These are phyloP conservation scores for Cryphonectria radicalis DNA, from an alignment of 2,329 filamentous ascomycete species.

Conservation along the genomic window DNA sequence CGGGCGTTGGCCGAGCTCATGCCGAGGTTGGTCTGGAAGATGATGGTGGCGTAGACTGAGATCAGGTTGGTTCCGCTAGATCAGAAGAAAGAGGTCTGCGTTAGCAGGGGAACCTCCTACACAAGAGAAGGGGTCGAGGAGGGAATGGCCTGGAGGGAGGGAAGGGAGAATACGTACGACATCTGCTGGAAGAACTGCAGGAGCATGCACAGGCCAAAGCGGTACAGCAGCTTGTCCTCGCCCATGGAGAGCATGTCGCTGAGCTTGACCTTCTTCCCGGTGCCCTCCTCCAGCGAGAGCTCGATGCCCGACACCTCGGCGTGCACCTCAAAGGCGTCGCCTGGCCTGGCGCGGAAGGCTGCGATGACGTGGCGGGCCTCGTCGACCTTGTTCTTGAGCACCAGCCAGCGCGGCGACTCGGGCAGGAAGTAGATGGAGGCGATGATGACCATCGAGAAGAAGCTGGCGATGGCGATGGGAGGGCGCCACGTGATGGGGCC, in stretches of 20 bases:
- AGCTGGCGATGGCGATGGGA: constrained; percentile 26
- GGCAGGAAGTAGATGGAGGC: constrained; percentile 28
- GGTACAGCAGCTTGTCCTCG: constrained; percentile 54
- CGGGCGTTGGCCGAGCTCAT: constrained; percentile 43
- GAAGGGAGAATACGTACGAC: constrained; percentile 34
- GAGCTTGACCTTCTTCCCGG: constrained; percentile 42
- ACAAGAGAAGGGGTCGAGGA: background rate
- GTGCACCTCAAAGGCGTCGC: constrained; percentile 27
- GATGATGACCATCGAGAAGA: constrained; percentile 28
- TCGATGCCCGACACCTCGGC: constrained; percentile 29
- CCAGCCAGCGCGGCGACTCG: constrained; percentile 31
- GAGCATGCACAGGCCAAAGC: constrained; percentile 54
- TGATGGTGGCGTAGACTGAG: constrained; percentile 49
- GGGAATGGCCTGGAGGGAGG: constrained; percentile 20
- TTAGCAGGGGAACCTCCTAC: background rate
- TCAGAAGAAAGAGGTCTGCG: background rate
- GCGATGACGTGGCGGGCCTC: constrained; percentile 29
- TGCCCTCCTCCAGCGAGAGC: constrained; percentile 38
- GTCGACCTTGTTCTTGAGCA: constrained; percentile 24
- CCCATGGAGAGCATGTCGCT: constrained; percentile 53
- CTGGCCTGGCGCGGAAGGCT: constrained; percentile 28
- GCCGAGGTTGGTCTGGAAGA: constrained; percentile 47
- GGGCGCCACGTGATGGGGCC: constrained; percentile 31
- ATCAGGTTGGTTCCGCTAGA: constrained; percentile 49
- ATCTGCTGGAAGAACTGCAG: constrained; percentile 57